These are phyloP conservation scores for Saksenaea oblongispora DNA, from an alignment of 371 early-diverging fungal genomes.

Conservation along the genomic window DNA sequence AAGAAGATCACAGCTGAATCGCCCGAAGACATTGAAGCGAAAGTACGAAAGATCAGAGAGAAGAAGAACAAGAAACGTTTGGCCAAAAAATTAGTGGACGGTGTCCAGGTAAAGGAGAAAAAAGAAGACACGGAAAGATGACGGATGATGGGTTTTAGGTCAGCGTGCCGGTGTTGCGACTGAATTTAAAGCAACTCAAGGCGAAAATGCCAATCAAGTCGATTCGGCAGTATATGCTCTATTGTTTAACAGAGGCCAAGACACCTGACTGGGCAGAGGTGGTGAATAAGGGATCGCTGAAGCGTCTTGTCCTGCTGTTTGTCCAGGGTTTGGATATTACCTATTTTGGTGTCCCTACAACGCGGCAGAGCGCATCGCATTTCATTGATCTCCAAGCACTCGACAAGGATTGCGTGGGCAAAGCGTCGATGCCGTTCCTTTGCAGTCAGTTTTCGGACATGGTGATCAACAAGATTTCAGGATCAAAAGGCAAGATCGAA, in stretches of 20 bases:
- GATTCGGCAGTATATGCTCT: constrained; percentile 39
- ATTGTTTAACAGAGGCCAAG: constrained; percentile 30
- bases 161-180: constrained; percentile 18
- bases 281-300: constrained; percentile 22
- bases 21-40: constrained; percentile 17
- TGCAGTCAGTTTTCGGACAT: constrained; percentile 29
- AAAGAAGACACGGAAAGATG: not conserved
- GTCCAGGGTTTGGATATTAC: constrained; percentile 38
- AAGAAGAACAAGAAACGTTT: constrained; percentile 24
- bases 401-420: constrained; percentile 21
- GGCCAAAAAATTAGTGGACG: constrained; percentile 16
- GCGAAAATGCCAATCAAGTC: constrained; percentile 20
- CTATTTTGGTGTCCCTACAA: constrained; percentile 24
- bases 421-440: constrained; percentile 38
- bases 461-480: constrained; percentile 34
- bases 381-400: constrained; percentile 19
- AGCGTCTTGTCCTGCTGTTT: constrained; percentile 33
- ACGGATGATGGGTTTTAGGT: constrained; percentile 4
- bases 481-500: constrained; percentile 23
- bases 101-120: constrained; percentile 12
- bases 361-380: constrained; percentile 11
- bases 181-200: constrained; percentile 19
- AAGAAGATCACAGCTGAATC: constrained; percentile 12
- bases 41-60: constrained; percentile 21
- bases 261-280: constrained; percentile 33